Conservation (phyloP, 148 eudicot species). For the Rhododendron henanense region DNA sequence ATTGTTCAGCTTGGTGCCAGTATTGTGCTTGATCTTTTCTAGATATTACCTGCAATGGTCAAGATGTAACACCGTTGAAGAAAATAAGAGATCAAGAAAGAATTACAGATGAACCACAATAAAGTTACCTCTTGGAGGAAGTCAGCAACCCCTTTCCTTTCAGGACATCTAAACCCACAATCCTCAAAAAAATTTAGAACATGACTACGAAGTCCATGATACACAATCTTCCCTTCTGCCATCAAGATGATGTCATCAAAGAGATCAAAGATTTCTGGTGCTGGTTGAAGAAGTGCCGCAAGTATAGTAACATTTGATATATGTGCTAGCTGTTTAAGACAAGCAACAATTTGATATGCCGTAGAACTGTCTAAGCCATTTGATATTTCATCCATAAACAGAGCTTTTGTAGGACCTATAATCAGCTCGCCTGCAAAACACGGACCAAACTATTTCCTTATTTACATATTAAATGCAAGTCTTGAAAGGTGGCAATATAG, state of each 20-base stretch:
- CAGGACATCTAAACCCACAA: constrained; percentile 78
- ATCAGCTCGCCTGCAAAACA: constrained; percentile 69
- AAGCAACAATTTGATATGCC: constrained; percentile 65
- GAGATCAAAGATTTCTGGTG: constrained; percentile 74
- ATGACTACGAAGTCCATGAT: constrained; percentile 59
- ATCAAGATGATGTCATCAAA: constrained; percentile 81
- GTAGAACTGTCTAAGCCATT: constrained; percentile 95
- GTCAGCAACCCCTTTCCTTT: constrained; percentile 76
- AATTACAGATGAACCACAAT: neutral
- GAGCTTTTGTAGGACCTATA: constrained; percentile 71
- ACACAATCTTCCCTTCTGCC: constrained; percentile 77
- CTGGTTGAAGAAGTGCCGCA: constrained; percentile 78
- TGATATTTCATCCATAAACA: constrained; percentile 92
- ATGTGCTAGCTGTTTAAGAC: constrained; percentile 69
- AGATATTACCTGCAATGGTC: constrained; percentile 51
- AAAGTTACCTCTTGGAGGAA: constrained; percentile 80
- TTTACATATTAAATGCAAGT: neutral
- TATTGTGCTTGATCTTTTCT: constrained; percentile 79
- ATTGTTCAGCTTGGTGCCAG: constrained; percentile 37
- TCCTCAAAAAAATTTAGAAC: constrained; percentile 50
- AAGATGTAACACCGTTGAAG: neutral
- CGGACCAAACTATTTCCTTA: neutral
- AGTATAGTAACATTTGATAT: constrained; percentile 62
- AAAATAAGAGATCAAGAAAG: neutral
- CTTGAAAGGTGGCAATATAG: neutral